Percentiles rank a stretch among this genome's conserved stretches.
phyloP scores from a whole-genome alignment of 108 stramenopile species.

The Cyclotella sp. region DNA sequence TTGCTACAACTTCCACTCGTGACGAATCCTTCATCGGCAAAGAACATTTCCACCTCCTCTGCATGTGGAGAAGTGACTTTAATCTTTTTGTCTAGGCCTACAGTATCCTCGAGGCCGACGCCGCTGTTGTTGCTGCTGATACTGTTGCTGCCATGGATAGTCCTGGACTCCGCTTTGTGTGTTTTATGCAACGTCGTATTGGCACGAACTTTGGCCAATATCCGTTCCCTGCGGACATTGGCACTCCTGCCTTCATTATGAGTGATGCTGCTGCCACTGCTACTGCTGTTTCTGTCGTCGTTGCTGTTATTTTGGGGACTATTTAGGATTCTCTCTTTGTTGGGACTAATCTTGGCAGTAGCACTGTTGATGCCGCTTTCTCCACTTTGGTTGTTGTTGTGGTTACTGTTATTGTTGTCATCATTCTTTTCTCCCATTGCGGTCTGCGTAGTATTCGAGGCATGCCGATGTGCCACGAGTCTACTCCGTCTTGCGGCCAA shows the following conservation, averaged over 20 bases:
- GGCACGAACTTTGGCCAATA: constrained; percentile 25
- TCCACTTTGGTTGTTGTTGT: not conserved
- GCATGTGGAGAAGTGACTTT: constrained; percentile 24
- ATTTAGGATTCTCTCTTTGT: not conserved
- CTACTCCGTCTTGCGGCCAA: not conserved
- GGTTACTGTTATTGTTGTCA: not conserved
- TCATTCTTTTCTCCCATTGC: not conserved
- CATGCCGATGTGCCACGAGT: not conserved
- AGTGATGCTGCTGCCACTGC: not conserved
- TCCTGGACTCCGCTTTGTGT: not conserved
- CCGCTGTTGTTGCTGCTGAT: not conserved
- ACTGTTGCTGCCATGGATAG: constrained; percentile 1
- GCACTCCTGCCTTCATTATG: not conserved
- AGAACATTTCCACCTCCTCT: constrained; percentile 45
- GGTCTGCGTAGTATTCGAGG: not conserved
- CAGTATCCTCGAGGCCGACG: too few species aligned
- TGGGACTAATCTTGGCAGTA: not conserved
- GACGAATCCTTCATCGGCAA: constrained; percentile 19
- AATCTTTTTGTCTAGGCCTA: constrained; percentile 7
- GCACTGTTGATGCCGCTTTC: not conserved
- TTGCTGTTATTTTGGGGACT: not conserved
- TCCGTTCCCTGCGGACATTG: constrained; percentile 1
- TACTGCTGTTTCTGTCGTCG: not conserved
- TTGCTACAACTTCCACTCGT: not conserved
- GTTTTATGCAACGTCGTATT: not conserved